Evolutionary conservation across 352 stramenopile species (phyloP).

Genomic region (Phytophthora tentaculata): DNA sequence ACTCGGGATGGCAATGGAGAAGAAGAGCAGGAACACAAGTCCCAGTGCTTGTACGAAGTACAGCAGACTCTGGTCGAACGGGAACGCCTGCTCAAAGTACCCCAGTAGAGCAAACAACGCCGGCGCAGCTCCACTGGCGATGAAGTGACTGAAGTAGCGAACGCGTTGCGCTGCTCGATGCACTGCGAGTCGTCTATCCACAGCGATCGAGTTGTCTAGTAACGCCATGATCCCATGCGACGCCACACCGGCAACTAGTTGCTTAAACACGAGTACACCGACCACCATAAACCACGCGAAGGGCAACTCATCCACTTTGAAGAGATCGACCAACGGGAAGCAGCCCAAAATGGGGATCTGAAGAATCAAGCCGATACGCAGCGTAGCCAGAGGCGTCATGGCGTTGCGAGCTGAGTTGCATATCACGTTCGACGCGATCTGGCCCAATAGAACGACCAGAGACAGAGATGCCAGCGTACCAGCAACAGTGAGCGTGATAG

Average conservation of each 20-base stretch:
- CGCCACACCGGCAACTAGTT: conserved; percentile 63
- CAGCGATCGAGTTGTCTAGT: conserved; percentile 82
- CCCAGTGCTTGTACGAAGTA: conserved; percentile 79
- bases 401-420: conserved; percentile 57
- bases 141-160: conserved; percentile 59
- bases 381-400: conserved; percentile 79
- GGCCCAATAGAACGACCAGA: conserved; percentile 54
- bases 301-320: conserved; percentile 68
- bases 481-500: conserved; percentile 64
- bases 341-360: conserved; percentile 73
- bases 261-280: conserved; percentile 65
- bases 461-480: conserved; percentile 61
- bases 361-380: conserved; percentile 79
- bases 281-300: conserved; percentile 72
- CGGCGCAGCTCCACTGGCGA: conserved; percentile 54
- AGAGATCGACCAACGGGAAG: conserved; percentile 77
- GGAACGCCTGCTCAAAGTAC: conserved; percentile 80
- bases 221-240: conserved; percentile 70
- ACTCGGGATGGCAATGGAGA: conserved; percentile 79
- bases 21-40: conserved; percentile 73
- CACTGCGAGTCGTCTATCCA: conserved; percentile 72
- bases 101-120: conserved; percentile 76
- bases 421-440: conserved; percentile 56
- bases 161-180: conserved; percentile 72
- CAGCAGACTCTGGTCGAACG: conserved; percentile 80